These are phyloP conservation scores for Pezicula neosporulosa DNA, from an alignment of 2,329 filamentous ascomycete genomes.

Conservation along the genomic window DNA sequence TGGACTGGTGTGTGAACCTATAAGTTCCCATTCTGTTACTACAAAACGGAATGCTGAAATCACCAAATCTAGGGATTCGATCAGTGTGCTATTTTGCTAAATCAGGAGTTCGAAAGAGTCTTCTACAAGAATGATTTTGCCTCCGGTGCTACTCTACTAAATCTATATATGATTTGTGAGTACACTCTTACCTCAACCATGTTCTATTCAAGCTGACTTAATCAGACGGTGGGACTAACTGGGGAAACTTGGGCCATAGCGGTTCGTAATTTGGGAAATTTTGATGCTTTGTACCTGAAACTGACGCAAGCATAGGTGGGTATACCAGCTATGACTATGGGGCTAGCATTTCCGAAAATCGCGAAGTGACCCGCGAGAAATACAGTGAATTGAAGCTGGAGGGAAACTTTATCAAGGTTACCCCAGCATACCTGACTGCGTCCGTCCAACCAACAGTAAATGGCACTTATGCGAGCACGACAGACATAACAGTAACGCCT, in stretches of 20 bases:
- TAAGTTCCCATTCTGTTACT: not conserved
- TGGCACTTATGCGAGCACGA: slow-evolving; percentile 48
- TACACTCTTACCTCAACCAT: not conserved
- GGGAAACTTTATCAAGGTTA: slow-evolving; percentile 71
- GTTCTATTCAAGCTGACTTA: slow-evolving; percentile 36
- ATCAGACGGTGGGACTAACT: slow-evolving; percentile 73
- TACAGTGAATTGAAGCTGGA: slow-evolving; percentile 77
- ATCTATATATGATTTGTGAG: slow-evolving; percentile 66
- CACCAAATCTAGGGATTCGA: slow-evolving; percentile 49
- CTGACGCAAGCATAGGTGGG: slow-evolving; percentile 44
- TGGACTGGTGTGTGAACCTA: slow-evolving; percentile 38
- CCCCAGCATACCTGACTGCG: slow-evolving; percentile 64
- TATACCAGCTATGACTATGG: slow-evolving; percentile 59
- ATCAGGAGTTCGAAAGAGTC: slow-evolving; percentile 72
- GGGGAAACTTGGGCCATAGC: slow-evolving; percentile 70
- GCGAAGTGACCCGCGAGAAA: slow-evolving; percentile 67
- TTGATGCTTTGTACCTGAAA: too few species aligned
- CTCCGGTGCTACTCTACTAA: slow-evolving; percentile 64
- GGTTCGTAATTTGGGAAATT: too few species aligned
- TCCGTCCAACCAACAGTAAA: slow-evolving; percentile 44
- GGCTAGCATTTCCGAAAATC: slow-evolving; percentile 64
- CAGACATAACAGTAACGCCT: slow-evolving; percentile 50
- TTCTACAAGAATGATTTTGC: slow-evolving; percentile 76
- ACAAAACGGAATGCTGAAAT: not conserved
- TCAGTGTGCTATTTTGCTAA: slow-evolving; percentile 61